A percentile compares a stretch with the other conserved stretches of the same genome.
Conservation (phyloP, 306 rosid genomes). For the Adenanthera pavonina region DNA sequence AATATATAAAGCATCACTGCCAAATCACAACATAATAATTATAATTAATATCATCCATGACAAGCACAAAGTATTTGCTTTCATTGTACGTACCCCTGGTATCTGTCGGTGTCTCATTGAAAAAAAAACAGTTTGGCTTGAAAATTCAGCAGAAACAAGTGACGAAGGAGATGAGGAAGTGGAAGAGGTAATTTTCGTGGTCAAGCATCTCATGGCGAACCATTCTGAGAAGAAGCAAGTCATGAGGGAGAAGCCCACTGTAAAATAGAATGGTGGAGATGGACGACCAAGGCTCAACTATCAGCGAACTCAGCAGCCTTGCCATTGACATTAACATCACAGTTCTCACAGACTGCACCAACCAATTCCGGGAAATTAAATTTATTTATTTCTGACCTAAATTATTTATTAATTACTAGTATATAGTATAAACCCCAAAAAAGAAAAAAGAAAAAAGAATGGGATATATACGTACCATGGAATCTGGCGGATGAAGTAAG, state of each 20-base stretch:
- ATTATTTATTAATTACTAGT: neutral
- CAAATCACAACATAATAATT: neutral
- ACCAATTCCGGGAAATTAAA: neutral
- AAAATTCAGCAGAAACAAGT: neutral
- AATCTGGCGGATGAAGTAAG: neutral
- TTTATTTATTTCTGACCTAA: neutral
- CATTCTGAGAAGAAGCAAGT: neutral
- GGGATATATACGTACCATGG: neutral
- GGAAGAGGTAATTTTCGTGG: conserved; percentile 61
- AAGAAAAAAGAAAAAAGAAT: neutral
- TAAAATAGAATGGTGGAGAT: conserved; percentile 66
- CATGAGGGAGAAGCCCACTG: conserved; percentile 67
- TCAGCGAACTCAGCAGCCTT: conserved; percentile 57
- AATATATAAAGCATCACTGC: neutral
- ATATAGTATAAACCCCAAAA: too few species aligned
- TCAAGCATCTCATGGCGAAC: conserved; percentile 65
- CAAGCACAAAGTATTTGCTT: too few species aligned
- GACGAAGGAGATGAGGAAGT: conserved; percentile 48
- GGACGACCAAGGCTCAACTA: conserved; percentile 57
- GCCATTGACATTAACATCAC: conserved; percentile 49
- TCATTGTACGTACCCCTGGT: too few species aligned
- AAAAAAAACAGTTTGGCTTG: too few species aligned
- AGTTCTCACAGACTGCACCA: conserved; percentile 16
- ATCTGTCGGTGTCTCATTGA: too few species aligned
- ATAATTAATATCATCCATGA: conserved; percentile 2